These are phyloP conservation scores for Malbranchea zuffiana DNA, from an alignment of 2,329 filamentous ascomycete species.

Conservation along the genomic window DNA sequence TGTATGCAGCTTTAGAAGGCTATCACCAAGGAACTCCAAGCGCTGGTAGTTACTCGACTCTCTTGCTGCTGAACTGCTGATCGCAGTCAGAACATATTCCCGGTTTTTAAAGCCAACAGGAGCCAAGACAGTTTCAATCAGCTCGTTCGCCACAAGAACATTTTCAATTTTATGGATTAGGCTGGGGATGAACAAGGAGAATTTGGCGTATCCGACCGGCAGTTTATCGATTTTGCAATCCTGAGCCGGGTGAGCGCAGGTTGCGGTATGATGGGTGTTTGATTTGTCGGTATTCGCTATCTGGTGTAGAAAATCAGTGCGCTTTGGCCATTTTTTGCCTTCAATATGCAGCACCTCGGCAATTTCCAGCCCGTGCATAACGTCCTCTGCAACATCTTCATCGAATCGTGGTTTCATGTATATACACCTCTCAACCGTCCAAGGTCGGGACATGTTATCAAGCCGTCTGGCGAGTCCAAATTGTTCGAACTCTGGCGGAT, in stretches of 20 bases:
- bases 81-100: constrained; percentile 53
- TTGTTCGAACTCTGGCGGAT: constrained; percentile 5
- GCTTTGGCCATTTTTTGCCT: constrained; percentile 23
- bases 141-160: constrained; percentile 49
- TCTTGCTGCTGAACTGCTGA: constrained; percentile 53
- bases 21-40: constrained; percentile 79
- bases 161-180: constrained; percentile 61
- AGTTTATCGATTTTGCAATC: constrained; percentile 32
- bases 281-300: constrained; percentile 14
- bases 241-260: constrained; percentile 13
- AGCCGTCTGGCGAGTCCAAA: constrained; percentile 17
- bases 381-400: constrained; percentile 6
- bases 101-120: constrained; percentile 45
- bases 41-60: constrained; percentile 64
- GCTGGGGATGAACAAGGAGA: constrained; percentile 57
- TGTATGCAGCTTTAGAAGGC: constrained; percentile 63
- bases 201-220: constrained; percentile 36
- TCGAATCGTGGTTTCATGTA: constrained; percentile 12
- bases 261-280: constrained; percentile 16
- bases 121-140: constrained; percentile 47
- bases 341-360: constrained; percentile 18
- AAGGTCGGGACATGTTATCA: constrained; percentile 15
- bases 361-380: background rate
- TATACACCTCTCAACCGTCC: constrained; percentile 14
- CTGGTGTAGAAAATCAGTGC: constrained; percentile 25